Evolutionary conservation across 208 protist species (phyloP).

Genomic region (Wallacemonas sp.): DNA sequence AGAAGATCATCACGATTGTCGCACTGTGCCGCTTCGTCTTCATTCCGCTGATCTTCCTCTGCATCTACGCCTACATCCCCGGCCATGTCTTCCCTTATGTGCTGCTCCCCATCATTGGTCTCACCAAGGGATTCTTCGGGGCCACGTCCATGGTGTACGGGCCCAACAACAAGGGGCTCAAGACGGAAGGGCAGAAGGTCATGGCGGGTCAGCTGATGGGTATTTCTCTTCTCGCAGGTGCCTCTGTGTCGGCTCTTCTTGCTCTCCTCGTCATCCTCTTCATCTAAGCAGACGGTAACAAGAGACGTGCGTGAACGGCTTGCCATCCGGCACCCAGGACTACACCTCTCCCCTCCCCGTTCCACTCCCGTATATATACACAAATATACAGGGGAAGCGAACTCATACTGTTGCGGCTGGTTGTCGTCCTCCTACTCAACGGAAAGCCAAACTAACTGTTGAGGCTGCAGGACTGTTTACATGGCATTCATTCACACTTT

Average conservation of each 20-base stretch:
- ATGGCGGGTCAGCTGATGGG: conserved; percentile 48
- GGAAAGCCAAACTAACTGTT: too few relatives aligned
- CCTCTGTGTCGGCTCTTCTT: conserved; percentile 30
- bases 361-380: not conserved
- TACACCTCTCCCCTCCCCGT: too few relatives aligned
- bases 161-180: conserved; percentile 18
- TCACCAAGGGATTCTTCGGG: conserved; percentile 54
- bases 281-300: too few relatives aligned
- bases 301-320: too few relatives aligned
- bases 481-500: not conserved
- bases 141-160: conserved; percentile 58
- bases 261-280: conserved; percentile 34
- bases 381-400: too few relatives aligned
- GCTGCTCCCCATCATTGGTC: conserved; percentile 27
- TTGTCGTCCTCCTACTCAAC: too few relatives aligned
- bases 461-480: too few relatives aligned
- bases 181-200: conserved; percentile 25
- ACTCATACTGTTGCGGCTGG: too few relatives aligned
- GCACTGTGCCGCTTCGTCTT: conserved; percentile 35
- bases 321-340: too few relatives aligned
- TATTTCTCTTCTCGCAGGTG: conserved; percentile 34
- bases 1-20: conserved; percentile 22
- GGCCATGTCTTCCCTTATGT: conserved; percentile 22
- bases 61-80: conserved; percentile 41
- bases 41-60: conserved; percentile 39